Evolutionary conservation across 352 stramenopile species (phyloP), one percentile per base, ranked within the genome.

Genomic region (Pythium aquatile): DNA sequence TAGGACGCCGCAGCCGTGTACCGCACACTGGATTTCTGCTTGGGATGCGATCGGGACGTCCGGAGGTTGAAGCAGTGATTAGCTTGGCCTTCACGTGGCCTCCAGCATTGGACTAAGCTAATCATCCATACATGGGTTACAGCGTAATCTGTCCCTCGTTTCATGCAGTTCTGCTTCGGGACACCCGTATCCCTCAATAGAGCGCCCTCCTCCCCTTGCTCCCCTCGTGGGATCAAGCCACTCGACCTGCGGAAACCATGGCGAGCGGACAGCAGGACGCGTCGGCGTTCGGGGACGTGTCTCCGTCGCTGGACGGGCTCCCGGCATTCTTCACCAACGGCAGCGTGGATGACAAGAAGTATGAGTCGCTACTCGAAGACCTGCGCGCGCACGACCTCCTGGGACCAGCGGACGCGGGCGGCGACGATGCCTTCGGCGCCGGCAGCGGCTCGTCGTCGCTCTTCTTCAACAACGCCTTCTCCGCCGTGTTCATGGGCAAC

Each of bases 391-490:
- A 95, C 58, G 87, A 95, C 73, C 75, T 95, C 9, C 61, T 95
- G 30, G 87, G 85, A 1, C 85, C 86, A 10, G 72, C 88, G 26
- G 83, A 91, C 59, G 62, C 57, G 8, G 65, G 52, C 16, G 63
- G 46, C 55, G 65, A 55, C 61, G 52, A 58, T 9, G 58, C 69
- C 13, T 33, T 66, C 32, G 57, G 28, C n/a, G 62, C 69, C 26
- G 48, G 53, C 40, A 35, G 64, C n/a, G 69, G 71, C n/a, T 78
- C 76, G 26, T 89, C 76, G 58, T 85, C 85, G 57, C 74, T 95
- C 30, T 91, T 95, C 61, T 92, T 93, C 66, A 91, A 95, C 53
- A 81, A 95, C 61, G 80, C 83, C 20, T 91, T 95, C 62, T 92
- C 86, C 13, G 84, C 86, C 17, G 78, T 88, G 13, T 95, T 95